phyloP scores from a whole-genome alignment of 192 early-diverging fungal genomes.

The Helicostylum pulchrum region DNA sequence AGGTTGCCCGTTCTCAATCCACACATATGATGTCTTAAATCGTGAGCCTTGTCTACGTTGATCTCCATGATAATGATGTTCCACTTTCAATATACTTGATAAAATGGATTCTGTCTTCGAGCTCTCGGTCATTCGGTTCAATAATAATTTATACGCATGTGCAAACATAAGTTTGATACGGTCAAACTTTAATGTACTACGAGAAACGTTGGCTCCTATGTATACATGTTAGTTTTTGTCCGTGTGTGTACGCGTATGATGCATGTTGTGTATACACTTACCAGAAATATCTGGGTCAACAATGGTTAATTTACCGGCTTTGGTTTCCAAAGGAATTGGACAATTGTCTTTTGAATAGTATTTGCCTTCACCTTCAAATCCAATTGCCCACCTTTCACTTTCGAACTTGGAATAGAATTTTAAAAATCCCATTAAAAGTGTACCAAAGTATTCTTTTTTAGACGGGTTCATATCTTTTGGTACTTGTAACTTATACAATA shows the following conservation, averaged over 20 bases:
- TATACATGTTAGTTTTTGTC: background rate
- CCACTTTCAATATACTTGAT: conserved; percentile 13
- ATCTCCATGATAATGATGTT: conserved; percentile 4
- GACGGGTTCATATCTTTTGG: background rate
- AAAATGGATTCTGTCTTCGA: conserved; percentile 1
- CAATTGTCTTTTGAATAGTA: background rate
- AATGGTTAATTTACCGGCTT: conserved; percentile 1
- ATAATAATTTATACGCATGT: background rate
- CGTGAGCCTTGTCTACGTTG: conserved; percentile 2
- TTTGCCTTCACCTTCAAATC: conserved; percentile 4
- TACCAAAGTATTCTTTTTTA: background rate
- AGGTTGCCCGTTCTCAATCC: conserved; percentile 3
- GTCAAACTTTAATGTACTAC: conserved; percentile 2
- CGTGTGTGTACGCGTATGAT: no score
- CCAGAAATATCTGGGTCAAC: conserved; percentile 11
- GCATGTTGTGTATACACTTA: background rate
- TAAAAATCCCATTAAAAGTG: conserved; percentile 14
- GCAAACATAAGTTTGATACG: background rate
- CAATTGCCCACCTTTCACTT: background rate
- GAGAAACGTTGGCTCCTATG: conserved; percentile 12
- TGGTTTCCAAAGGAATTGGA: background rate
- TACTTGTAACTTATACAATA: background rate
- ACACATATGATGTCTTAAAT: background rate
- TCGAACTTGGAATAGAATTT: conserved; percentile 12
- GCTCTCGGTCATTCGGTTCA: background rate